Evolutionary conservation across 2,329 filamentous ascomycete species (phyloP).

Genomic region (Penicillium sp.): DNA sequence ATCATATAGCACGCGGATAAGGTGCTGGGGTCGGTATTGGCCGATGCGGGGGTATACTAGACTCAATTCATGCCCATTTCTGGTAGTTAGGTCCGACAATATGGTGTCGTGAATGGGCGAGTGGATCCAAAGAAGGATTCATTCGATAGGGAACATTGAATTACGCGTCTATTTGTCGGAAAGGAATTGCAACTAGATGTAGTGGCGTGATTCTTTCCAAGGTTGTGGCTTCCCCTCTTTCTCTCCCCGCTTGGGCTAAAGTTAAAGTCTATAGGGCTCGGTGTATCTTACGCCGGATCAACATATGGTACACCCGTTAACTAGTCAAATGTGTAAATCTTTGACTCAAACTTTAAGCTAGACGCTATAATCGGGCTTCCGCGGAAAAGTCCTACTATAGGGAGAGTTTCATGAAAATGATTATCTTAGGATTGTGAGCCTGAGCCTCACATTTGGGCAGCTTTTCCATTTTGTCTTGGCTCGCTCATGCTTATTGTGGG

Average conservation of each 20-base stretch:
- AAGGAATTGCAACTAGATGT: not conserved
- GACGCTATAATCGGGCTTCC: no score
- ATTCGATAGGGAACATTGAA: not conserved
- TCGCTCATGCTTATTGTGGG: no score
- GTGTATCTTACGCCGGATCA: constrained; percentile 4
- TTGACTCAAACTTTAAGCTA: no score
- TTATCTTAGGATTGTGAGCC: no score
- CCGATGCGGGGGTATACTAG: no score
- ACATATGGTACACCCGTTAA: not conserved
- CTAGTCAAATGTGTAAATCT: no score
- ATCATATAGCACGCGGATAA: not conserved
- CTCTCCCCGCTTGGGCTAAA: not conserved
- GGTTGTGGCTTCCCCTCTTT: not conserved
- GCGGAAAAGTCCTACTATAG: no score
- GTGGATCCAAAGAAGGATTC: not conserved
- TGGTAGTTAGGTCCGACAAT: no score
- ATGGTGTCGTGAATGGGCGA: not conserved
- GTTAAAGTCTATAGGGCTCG: not conserved
- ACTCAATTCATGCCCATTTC: not conserved
- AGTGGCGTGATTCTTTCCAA: not conserved
- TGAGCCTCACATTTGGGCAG: no score
- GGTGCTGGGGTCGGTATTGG: not conserved
- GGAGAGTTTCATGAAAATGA: no score
- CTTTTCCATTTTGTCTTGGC: no score
- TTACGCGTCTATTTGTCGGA: not conserved